Evolutionary conservation across 2,329 filamentous ascomycete genomes (phyloP).

Genomic region (Cladophialophora carrionii): DNA sequence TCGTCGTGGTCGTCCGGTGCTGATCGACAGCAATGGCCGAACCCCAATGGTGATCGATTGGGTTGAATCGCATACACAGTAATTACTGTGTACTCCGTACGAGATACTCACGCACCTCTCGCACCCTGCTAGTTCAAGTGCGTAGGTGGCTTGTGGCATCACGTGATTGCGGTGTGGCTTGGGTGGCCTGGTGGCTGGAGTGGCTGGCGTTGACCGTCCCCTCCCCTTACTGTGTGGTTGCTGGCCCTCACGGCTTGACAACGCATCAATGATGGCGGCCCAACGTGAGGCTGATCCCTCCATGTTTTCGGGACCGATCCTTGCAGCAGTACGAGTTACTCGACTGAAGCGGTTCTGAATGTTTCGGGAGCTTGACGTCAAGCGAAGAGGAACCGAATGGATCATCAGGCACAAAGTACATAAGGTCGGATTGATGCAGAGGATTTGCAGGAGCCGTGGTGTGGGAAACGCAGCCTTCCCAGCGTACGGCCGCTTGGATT

Average conservation of each 20-base stretch:
- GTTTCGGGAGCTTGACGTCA: neutral
- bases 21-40: neutral
- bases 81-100: no score
- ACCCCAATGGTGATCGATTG: neutral
- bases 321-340: neutral
- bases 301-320: neutral
- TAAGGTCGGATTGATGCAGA: neutral
- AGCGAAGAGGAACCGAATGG: constrained; percentile 6
- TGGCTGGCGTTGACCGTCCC: neutral
- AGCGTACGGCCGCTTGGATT: neutral
- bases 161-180: constrained; percentile 1
- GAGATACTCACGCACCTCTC: neutral
- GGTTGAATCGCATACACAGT: neutral
- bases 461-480: constrained; percentile 9
- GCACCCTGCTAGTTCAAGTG: neutral
- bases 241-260: neutral
- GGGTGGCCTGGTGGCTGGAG: neutral
- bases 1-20: neutral
- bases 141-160: neutral
- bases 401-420: constrained; percentile 13
- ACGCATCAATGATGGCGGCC: constrained; percentile 10
- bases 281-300: constrained; percentile 12
- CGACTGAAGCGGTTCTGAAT: neutral
- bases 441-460: neutral
- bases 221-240: no score